A percentile compares a stretch with the other conserved stretches of the same genome.
Evolutionary conservation across 768 basidiomycete genomes (phyloP).

Genomic region (Phanerochaete carnosa): DNA sequence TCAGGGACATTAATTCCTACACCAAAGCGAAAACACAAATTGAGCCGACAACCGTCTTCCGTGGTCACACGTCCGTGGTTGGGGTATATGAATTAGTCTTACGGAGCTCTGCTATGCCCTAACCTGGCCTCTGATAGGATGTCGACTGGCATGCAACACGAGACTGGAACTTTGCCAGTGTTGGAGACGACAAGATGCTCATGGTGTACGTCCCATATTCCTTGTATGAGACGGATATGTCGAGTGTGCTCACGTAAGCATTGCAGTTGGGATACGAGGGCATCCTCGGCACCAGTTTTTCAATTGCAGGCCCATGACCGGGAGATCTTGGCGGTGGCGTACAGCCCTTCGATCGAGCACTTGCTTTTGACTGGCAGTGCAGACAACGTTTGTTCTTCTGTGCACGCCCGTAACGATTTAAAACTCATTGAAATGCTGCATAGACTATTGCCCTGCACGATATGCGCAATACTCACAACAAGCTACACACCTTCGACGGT

Average conservation of each 20-base stretch:
- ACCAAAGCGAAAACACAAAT: slow-evolving; percentile 71
- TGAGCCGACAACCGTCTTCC: slow-evolving; percentile 82
- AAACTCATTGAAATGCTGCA: neutral
- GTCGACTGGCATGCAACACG: slow-evolving; percentile 91
- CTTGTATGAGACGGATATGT: neutral
- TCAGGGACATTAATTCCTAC: slow-evolving; percentile 91
- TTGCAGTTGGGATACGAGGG: slow-evolving; percentile 88
- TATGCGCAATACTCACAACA: slow-evolving; percentile 66
- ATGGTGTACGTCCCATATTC: slow-evolving; percentile 67
- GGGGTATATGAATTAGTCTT: slow-evolving; percentile 54
- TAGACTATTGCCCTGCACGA: slow-evolving; percentile 91
- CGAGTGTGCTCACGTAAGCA: neutral
- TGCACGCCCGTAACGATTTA: neutral
- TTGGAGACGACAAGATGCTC: slow-evolving; percentile 92
- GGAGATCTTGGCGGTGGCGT: slow-evolving; percentile 89
- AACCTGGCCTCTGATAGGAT: slow-evolving; percentile 50
- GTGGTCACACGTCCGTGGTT: slow-evolving; percentile 88
- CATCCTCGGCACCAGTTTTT: slow-evolving; percentile 60
- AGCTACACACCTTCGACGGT: slow-evolving; percentile 86
- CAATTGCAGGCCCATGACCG: slow-evolving; percentile 84
- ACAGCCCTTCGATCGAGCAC: slow-evolving; percentile 77
- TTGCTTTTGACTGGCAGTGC: slow-evolving; percentile 89
- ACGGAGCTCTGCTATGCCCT: neutral
- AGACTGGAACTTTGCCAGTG: slow-evolving; percentile 88
- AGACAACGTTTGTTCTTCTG: slow-evolving; percentile 66